Evolutionary conservation across 176 grass and related monocot genomes (phyloP).

Genomic region (Hordeum marinum): DNA sequence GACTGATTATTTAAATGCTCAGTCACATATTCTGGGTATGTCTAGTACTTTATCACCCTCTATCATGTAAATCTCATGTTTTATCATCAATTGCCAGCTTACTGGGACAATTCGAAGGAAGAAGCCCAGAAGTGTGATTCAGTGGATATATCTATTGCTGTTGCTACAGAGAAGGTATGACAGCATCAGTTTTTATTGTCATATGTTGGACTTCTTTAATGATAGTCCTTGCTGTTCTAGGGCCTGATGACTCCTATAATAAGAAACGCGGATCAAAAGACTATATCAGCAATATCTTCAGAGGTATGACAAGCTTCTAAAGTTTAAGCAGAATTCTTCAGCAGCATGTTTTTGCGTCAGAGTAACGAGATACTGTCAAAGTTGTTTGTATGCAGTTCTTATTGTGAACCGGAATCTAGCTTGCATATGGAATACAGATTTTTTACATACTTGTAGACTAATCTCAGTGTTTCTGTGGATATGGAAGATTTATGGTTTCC

Average conservation of each 20-base stretch:
- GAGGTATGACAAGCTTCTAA: conserved; percentile 55
- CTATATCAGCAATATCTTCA: conserved; percentile 85
- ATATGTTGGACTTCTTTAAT: conserved; percentile 29
- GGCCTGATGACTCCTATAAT: conserved; percentile 98
- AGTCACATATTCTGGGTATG: conserved; percentile 7
- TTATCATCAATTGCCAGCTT: conserved; percentile 56
- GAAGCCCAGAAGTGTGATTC: conserved; percentile 66
- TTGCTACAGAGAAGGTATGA: conserved; percentile 87
- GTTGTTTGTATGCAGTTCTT: not conserved
- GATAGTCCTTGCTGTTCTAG: conserved; percentile 33
- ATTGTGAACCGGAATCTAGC: not conserved
- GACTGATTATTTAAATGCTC: not conserved
- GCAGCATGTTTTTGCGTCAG: conserved; percentile 3
- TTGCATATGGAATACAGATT: not conserved
- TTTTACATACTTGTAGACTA: not conserved
- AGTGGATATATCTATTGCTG: conserved; percentile 94
- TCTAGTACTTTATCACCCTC: not conserved
- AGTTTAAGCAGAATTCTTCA: conserved; percentile 12
- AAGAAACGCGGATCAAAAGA: conserved; percentile 94
- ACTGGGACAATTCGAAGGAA: conserved; percentile 69
- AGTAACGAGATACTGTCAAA: not conserved
- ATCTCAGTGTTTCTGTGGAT: not conserved
- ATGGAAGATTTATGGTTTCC: not conserved
- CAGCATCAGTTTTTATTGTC: not conserved
- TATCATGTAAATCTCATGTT: conserved; percentile 20